Conservation (phyloP, 2,329 filamentous ascomycete species). For the Fusarium humuli region DNA sequence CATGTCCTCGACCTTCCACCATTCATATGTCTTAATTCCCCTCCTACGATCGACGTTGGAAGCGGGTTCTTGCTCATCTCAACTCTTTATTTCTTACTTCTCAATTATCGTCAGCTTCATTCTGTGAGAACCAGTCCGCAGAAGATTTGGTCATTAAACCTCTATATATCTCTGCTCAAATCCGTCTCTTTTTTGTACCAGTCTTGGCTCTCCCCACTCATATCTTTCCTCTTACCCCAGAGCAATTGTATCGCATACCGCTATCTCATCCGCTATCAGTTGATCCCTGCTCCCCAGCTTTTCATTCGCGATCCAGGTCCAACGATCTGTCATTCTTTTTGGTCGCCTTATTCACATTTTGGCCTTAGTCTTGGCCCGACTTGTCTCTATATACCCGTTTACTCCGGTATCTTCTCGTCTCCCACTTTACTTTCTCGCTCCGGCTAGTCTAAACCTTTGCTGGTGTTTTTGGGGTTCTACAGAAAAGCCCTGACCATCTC, state of each 20-base stretch:
- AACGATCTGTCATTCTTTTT: conserved; percentile 35
- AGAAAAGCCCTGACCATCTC: conserved; percentile 12
- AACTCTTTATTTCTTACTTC: conserved; percentile 6
- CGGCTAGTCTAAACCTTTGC: conserved; percentile 3
- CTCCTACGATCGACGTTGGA: conserved; percentile 25
- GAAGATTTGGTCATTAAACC: not conserved
- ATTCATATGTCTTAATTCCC: conserved; percentile 21
- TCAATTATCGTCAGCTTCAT: not conserved
- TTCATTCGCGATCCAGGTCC: conserved; percentile 37
- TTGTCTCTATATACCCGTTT: conserved; percentile 2
- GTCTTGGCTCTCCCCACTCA: conserved; percentile 38
- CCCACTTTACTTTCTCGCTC: conserved; percentile 4
- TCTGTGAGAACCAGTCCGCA: not conserved
- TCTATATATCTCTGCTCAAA: not conserved
- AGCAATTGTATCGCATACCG: conserved; percentile 46
- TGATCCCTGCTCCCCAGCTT: conserved; percentile 38
- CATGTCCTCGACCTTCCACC: conserved; percentile 4
- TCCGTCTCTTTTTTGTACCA: conserved; percentile 4
- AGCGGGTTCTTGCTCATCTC: conserved; percentile 21
- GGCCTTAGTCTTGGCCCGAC: not conserved
- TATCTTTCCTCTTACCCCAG: conserved; percentile 47
- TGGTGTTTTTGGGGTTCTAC: conserved; percentile 17
- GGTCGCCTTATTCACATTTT: conserved; percentile 21
- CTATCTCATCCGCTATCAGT: conserved; percentile 48
- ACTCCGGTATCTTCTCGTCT: conserved; percentile 19